phyloP scores from a whole-genome alignment of 2,329 filamentous ascomycete genomes.

The Pestalotiopsis sp. region DNA sequence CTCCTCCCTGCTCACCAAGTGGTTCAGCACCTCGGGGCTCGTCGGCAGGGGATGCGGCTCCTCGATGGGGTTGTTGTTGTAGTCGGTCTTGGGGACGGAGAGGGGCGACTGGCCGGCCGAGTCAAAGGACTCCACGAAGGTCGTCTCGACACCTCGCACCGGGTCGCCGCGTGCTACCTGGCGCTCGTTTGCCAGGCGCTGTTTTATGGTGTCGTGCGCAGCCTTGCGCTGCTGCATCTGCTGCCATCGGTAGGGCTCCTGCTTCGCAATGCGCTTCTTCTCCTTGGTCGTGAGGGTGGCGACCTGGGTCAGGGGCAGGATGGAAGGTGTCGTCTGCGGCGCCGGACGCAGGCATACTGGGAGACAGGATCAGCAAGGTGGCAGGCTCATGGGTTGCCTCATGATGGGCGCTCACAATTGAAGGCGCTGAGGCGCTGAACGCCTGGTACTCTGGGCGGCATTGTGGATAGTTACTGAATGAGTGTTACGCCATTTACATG shows the following conservation, averaged over 20 bases:
- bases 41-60: slow-evolving; percentile 47
- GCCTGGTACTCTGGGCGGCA: slow-evolving; percentile 69
- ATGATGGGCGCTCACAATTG: slow-evolving; percentile 53
- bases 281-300: slow-evolving; percentile 66
- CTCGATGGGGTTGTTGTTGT: slow-evolving; percentile 42
- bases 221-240: slow-evolving; percentile 83
- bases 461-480: slow-evolving; percentile 39
- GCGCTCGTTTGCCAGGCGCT: slow-evolving; percentile 68
- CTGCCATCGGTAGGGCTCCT: slow-evolving; percentile 81
- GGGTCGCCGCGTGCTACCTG: slow-evolving; percentile 73
- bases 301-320: slow-evolving; percentile 62
- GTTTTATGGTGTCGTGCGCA: slow-evolving; percentile 77
- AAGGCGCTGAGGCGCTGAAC: slow-evolving; percentile 62
- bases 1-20: slow-evolving; percentile 71
- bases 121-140: slow-evolving; percentile 83
- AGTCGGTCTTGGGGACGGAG: slow-evolving; percentile 39
- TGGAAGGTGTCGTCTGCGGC: slow-evolving; percentile 48
- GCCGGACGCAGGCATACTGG: slow-evolving; percentile 64
- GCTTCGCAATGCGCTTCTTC: slow-evolving; percentile 66
- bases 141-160: slow-evolving; percentile 75
- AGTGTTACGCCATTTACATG: background rate
- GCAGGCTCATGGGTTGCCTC: slow-evolving; percentile 25
- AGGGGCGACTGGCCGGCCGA: slow-evolving; percentile 54
- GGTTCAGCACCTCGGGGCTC: slow-evolving; percentile 66
- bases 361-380: slow-evolving; percentile 11